Base-by-base conservation (phyloP, 495 filamentous ascomycete genomes). In the Penicillium dipodomyicola region DNA sequence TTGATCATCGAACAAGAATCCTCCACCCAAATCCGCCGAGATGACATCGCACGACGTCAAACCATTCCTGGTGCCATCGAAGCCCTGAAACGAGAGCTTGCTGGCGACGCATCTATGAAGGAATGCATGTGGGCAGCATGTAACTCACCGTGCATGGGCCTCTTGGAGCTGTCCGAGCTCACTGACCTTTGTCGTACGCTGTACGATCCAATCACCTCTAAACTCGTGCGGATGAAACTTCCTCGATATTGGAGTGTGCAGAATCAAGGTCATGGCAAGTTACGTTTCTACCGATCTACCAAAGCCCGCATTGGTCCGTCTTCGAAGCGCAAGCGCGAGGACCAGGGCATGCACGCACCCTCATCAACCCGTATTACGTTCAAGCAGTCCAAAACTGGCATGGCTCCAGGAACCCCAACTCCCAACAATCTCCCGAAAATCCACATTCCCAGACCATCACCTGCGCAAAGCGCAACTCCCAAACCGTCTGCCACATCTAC, bases 1-100 rank as follows among this genome's bases (percentile, higher is more conserved):
- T 74, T 98, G 58, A 85, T 96, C 44, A 84, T 97, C 51, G 91
- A 96, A 58, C 82, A 88, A 63, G 87, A 89, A 60, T 83, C 82
- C 6, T 78, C 83, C 19, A 86, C 87, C 3, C 82, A 87, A 56
- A 78, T 82, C 27, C 82, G 88, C 27, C 83, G 88, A 65, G 84
- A 84, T 2, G 82, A 86, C 60, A 78, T 89, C 17, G 85, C 84
- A 1, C 83, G 92, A 42, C 88, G 83, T 57, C 84, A 85, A 45
- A 87, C 86, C n/a, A 84, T 96, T 29, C 75, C 83, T 0, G 88
- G 87, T 22, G 91, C 94, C 8, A 72, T 95, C 6, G 78, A 72
- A 5, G 91, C 88, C 3, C 76, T 97, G 9, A 94, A 87, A 57
- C 72, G 75, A 23, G 88, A 96, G 55, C 62, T 96, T 8, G 73